phyloP scores from a whole-genome alignment of 176 grass and related monocot species.

The Zoysia japonica region DNA sequence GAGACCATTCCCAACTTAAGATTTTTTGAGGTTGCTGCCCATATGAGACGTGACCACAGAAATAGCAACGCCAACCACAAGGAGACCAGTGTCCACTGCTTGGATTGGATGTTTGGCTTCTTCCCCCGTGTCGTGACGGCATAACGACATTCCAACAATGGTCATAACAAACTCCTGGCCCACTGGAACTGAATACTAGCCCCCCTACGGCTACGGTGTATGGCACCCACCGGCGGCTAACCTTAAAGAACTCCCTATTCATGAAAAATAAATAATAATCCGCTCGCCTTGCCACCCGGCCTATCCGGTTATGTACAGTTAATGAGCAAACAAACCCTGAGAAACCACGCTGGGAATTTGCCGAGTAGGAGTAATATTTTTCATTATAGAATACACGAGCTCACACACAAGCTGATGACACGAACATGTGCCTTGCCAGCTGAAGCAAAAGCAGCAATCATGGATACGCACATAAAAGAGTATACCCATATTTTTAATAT shows the following conservation, averaged over 20 bases:
- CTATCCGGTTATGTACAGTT: not conserved
- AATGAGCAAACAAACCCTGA: constrained; percentile 1
- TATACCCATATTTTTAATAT: not conserved
- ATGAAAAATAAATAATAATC: not conserved
- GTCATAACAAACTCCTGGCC: constrained; percentile 25
- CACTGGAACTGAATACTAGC: constrained; percentile 2
- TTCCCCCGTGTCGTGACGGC: not conserved
- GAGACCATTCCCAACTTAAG: not conserved
- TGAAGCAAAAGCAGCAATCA: constrained; percentile 1
- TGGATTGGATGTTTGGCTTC: constrained; percentile 16
- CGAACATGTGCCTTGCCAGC: constrained; percentile 1
- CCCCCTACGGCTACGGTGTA: not conserved
- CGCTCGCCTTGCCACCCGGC: not conserved
- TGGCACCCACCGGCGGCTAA: not conserved
- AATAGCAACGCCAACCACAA: constrained; percentile 7
- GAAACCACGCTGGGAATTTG: constrained; percentile 37
- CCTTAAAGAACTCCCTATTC: constrained; percentile 12
- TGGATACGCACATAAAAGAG: not conserved
- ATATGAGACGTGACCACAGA: not conserved
- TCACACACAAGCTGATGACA: not conserved
- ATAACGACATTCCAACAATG: constrained; percentile 36
- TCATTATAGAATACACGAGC: not conserved
- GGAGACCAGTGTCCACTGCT: constrained; percentile 19
- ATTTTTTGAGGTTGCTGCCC: not conserved
- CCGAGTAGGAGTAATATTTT: not conserved